phyloP scores from a whole-genome alignment of 2,329 filamentous ascomycete genomes.

The Clarireedia hainanense region DNA sequence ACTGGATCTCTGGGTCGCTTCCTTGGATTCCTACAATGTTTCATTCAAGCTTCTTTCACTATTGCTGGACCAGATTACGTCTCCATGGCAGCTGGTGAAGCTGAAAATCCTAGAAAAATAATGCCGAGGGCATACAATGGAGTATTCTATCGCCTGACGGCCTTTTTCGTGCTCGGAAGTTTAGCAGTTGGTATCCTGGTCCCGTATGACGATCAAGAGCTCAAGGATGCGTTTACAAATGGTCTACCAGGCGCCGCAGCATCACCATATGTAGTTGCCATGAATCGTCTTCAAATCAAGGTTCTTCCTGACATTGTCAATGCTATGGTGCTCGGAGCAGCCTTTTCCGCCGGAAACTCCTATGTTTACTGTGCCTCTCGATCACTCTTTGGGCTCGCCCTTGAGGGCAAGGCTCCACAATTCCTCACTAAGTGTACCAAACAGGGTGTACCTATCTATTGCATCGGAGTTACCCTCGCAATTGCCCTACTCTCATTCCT shows the following conservation, averaged over 20 bases:
- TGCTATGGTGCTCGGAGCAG: constrained; percentile 46
- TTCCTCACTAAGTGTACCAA: constrained; percentile 44
- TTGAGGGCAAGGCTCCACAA: constrained; percentile 43
- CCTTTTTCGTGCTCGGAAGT: constrained; percentile 52
- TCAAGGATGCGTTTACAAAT: constrained; percentile 33
- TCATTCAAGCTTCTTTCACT: constrained; percentile 42
- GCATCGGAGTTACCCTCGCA: constrained; percentile 45
- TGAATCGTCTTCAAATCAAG: constrained; percentile 40
- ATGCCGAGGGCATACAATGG: constrained; percentile 51
- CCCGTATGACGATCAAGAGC: constrained; percentile 41
- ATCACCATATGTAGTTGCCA: constrained; percentile 41
- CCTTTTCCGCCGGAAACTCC: constrained; percentile 47
- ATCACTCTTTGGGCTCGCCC: constrained; percentile 43
- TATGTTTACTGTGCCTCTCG: constrained; percentile 33
- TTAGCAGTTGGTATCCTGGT: constrained; percentile 54
- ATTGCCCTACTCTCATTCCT: constrained; percentile 55
- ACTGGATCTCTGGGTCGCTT: constrained; percentile 40
- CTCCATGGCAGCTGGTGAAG: constrained; percentile 49
- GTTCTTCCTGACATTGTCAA: constrained; percentile 46
- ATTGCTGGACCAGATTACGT: constrained; percentile 42
- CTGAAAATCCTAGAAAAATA: constrained; percentile 48
- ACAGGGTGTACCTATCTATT: constrained; percentile 48
- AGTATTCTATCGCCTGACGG: constrained; percentile 53
- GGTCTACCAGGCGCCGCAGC: constrained; percentile 40
- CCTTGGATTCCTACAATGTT: constrained; percentile 42